A percentile compares a stretch with the other conserved stretches of the same genome.
These are phyloP conservation scores for Teratosphaeria nubilosa DNA, from an alignment of 2,329 filamentous ascomycete species.

Conservation along the genomic window DNA sequence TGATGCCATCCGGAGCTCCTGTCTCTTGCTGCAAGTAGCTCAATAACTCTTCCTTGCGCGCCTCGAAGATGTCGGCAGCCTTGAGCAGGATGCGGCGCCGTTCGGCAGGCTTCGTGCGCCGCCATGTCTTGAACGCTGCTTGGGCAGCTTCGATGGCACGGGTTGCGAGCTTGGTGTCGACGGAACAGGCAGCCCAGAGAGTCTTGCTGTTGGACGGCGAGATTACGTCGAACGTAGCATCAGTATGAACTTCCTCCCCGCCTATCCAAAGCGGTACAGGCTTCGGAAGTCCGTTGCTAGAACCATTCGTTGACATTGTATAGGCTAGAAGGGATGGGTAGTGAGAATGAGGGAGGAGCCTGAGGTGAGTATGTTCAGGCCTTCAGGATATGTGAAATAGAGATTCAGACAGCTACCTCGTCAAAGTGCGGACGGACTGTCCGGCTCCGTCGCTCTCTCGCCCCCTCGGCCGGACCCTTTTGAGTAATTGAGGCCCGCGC, in stretches of 20 bases:
- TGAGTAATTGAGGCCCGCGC: no score
- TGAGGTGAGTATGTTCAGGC: no score
- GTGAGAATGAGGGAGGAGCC: neutral
- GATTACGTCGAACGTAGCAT: slow-evolving; percentile 45
- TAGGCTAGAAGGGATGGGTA: neutral
- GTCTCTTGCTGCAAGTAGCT: slow-evolving; percentile 52
- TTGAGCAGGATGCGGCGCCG: slow-evolving; percentile 62
- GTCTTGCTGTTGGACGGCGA: slow-evolving; percentile 46
- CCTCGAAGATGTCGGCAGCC: slow-evolving; percentile 54
- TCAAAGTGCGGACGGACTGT: no score
- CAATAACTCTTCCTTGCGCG: slow-evolving; percentile 49
- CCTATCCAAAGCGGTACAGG: slow-evolving; percentile 38
- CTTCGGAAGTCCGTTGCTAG: slow-evolving; percentile 1
- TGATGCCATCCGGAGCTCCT: slow-evolving; percentile 35
- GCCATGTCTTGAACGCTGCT: slow-evolving; percentile 62
- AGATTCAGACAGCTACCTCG: no score
- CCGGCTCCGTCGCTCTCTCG: no score
- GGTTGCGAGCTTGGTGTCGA: slow-evolving; percentile 45
- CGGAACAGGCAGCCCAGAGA: slow-evolving; percentile 46
- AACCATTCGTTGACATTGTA: neutral
- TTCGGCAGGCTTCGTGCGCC: slow-evolving; percentile 46
- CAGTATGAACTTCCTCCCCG: slow-evolving; percentile 38
- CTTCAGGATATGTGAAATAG: no score
- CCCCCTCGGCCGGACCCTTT: neutral
- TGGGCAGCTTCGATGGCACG: slow-evolving; percentile 52